Evolutionary conservation across 116 monocot species (phyloP).

Genomic region (Posidonia oceanica): DNA sequence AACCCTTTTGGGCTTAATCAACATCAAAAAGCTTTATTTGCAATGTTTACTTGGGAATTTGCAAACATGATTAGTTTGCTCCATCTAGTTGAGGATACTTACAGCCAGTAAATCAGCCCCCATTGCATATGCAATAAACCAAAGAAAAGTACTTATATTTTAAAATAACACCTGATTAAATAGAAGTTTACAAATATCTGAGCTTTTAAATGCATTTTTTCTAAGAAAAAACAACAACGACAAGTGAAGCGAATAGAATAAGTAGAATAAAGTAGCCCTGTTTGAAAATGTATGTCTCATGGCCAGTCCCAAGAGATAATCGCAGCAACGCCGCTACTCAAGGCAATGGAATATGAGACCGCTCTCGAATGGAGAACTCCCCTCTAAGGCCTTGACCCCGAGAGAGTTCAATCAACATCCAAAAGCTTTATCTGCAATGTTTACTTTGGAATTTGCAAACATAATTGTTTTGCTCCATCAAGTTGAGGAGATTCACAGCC

Average conservation of each 20-base stretch:
- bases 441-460: slow-evolving; percentile 14
- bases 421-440: slow-evolving; percentile 3
- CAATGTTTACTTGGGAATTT: slow-evolving; percentile 12
- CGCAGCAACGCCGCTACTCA: slow-evolving; percentile 17
- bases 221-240: neutral
- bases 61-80: slow-evolving; percentile 7
- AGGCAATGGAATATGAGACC: slow-evolving; percentile 20
- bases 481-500: slow-evolving; percentile 1
- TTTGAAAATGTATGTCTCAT: slow-evolving; percentile 9
- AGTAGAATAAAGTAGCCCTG: neutral
- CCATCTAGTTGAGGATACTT: neutral
- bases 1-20: neutral
- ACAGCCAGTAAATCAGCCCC: slow-evolving; percentile 2
- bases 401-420: slow-evolving; percentile 4
- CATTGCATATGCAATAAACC: neutral
- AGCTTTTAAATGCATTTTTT: neutral
- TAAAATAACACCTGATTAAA: too few species aligned
- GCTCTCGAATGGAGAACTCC: neutral
- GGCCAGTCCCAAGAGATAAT: slow-evolving; percentile 21
- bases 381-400: neutral
- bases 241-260: neutral
- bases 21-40: neutral
- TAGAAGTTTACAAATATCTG: too few species aligned
- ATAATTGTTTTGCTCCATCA: slow-evolving; percentile 6
- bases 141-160: neutral